Evolutionary conservation across 2,329 filamentous ascomycete genomes (phyloP).

Genomic region (Blumeria hordei): DNA sequence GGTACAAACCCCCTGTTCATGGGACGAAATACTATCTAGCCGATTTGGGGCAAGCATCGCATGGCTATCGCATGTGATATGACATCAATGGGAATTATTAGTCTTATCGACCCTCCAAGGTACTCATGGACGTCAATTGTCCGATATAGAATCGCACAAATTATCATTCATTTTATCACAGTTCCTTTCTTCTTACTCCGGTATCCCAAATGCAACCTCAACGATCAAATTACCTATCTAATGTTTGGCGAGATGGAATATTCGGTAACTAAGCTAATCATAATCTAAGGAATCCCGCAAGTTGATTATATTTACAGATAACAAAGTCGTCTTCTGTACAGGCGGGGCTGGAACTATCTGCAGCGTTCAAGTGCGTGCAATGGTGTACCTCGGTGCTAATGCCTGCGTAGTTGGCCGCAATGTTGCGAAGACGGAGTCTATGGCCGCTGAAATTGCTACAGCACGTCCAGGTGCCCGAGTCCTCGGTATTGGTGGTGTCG

Average conservation of each 20-base stretch:
- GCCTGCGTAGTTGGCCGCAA: constrained; percentile 88
- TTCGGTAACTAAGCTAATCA: constrained; percentile 32
- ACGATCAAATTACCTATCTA: constrained; percentile 47
- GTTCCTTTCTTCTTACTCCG: too few species aligned
- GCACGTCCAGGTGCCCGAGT: constrained; percentile 61
- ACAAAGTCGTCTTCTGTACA: constrained; percentile 84
- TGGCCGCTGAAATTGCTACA: constrained; percentile 60
- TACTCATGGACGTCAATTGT: too few species aligned
- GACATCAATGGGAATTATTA: too few species aligned
- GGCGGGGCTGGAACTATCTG: constrained; percentile 87
- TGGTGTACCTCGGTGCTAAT: constrained; percentile 77
- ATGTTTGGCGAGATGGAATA: constrained; percentile 67
- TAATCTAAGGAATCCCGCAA: neutral
- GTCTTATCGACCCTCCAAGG: too few species aligned
- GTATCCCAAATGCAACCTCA: too few species aligned
- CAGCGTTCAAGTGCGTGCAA: constrained; percentile 73
- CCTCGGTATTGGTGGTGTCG: constrained; percentile 57
- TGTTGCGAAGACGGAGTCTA: constrained; percentile 60
- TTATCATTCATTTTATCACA: too few species aligned
- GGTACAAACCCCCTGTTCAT: too few species aligned
- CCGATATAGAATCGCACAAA: too few species aligned
- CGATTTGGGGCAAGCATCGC: too few species aligned
- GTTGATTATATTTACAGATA: constrained; percentile 25
- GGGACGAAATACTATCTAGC: too few species aligned
- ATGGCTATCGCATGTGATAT: too few species aligned